Conservation (phyloP, 495 filamentous ascomycete genomes). For the Usnea hakonensis region DNA sequence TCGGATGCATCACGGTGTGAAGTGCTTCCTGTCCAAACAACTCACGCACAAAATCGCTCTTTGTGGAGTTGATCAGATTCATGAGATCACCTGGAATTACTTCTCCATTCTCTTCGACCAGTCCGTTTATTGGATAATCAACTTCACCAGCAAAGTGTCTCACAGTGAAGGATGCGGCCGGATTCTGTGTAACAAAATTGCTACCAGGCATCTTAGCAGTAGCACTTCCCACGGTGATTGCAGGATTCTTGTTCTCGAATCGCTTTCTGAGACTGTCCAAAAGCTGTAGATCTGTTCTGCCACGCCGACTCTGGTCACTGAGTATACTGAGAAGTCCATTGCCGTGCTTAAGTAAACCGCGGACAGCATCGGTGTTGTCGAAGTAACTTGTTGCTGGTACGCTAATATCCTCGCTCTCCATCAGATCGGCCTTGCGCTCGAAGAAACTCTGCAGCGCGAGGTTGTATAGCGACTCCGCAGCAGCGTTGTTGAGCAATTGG, state of each 20-base stretch:
- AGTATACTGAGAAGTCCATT: constrained; percentile 91
- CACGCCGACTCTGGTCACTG: constrained; percentile 87
- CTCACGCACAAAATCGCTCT: constrained; percentile 77
- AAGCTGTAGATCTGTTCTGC: constrained; percentile 80
- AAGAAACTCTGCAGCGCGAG: constrained; percentile 94
- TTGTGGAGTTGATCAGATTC: constrained; percentile 84
- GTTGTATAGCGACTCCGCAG: constrained; percentile 84
- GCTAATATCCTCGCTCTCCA: constrained; percentile 84
- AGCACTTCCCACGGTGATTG: constrained; percentile 65
- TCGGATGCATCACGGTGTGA: constrained; percentile 81
- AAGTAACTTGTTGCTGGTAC: constrained; percentile 93
- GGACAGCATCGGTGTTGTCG: constrained; percentile 91
- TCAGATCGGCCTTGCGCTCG: constrained; percentile 78
- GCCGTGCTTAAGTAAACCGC: constrained; percentile 78
- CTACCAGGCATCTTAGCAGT: constrained; percentile 64
- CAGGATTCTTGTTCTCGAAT: constrained; percentile 88
- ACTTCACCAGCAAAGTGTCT: constrained; percentile 95
- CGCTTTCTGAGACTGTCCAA: constrained; percentile 83
- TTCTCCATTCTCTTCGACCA: constrained; percentile 92
- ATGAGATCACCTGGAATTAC: constrained; percentile 92
- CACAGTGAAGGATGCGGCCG: constrained; percentile 72
- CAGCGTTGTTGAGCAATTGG: constrained; percentile 90
- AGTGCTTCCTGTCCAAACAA: constrained; percentile 91
- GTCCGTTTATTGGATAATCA: constrained; percentile 78
- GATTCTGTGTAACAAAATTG: constrained; percentile 74